Evolutionary conservation across 768 basidiomycete species (phyloP), one percentile per base, ranked within the genome.

Genomic region (Hydnomerulius pinastri): DNA sequence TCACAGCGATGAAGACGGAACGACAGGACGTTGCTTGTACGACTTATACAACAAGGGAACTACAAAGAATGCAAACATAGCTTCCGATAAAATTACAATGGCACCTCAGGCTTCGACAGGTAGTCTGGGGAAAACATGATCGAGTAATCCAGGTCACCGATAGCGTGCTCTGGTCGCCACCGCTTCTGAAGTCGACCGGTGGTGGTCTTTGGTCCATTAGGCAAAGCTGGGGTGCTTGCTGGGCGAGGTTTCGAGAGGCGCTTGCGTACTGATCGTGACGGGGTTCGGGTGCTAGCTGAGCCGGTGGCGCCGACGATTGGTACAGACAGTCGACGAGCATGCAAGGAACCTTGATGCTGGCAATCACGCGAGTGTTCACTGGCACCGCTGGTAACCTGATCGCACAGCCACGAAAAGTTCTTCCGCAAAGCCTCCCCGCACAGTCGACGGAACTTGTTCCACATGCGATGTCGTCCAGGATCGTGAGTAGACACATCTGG

Each of bases 231-330:
- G n/a, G 17, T 37, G 21, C 48, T 52, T 17, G 10, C 37, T 12
- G 44, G 58, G 33, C 50, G 43, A 4, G 6, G 7, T 24, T 20
- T 40, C 4, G 20, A 27, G 2, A 43, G n/a, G 17, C 50, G 39
- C 38, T 21, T 37, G 28, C 18, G 13, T 35, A 15, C 36, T 36
- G 30, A 23, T 24, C 47, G 44, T 27, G 44, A 36, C 3, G 15
- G 13, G 9, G 27, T 27, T 33, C 25, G 21, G 36, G n/a, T 12
- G 21, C 38, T 27, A 24, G 4, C 33, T 6, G 43, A 41, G 35
- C 48, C 61, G 51, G 53, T 54, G 52, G 55, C 53, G 48, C 48
- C 47, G 54, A 51, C 37, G 37, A 24, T 48, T 47, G 60, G 50
- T 43, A 48, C 27, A 49, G 20, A 49, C 25, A 17, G 13, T 41